Evolutionary conservation across 441 rosid species (phyloP).

Genomic region (Biscutella auriculata): DNA sequence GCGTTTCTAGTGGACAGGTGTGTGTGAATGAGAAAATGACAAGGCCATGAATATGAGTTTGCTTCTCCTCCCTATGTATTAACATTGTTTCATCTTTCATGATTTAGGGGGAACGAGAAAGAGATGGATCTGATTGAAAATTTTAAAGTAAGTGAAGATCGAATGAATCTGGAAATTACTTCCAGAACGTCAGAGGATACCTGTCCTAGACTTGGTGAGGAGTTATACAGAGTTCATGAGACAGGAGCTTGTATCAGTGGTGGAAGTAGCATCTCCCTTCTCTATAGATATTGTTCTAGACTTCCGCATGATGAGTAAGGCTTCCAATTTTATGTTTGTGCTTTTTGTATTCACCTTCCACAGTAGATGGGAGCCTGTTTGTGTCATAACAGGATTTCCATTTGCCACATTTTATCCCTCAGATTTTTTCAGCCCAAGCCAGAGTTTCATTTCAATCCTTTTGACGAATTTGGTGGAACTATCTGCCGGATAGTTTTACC

Average conservation of each 20-base stretch:
- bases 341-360: constrained; percentile 4
- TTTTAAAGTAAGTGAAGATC: constrained; percentile 48
- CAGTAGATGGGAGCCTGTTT: not conserved
- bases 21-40: constrained; percentile 14
- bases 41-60: constrained; percentile 3
- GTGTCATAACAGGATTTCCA: constrained; percentile 9
- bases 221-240: constrained; percentile 53
- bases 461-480: constrained; percentile 63
- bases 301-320: constrained; percentile 94
- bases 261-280: constrained; percentile 73
- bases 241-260: constrained; percentile 78
- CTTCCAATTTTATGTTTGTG: constrained; percentile 15
- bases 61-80: not conserved
- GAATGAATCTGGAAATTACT: constrained; percentile 69
- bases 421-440: constrained; percentile 86
- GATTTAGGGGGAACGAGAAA: constrained; percentile 58
- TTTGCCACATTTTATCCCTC: constrained; percentile 24
- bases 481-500: constrained; percentile 67
- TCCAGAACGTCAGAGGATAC: constrained; percentile 52
- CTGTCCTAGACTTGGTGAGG: constrained; percentile 41
- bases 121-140: constrained; percentile 62
- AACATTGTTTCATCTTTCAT: constrained; percentile 21
- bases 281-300: constrained; percentile 76
- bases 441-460: constrained; percentile 41
- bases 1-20: constrained; percentile 93